phyloP scores from a whole-genome alignment of 176 grass and related monocot species.

The Typha latifolia region DNA sequence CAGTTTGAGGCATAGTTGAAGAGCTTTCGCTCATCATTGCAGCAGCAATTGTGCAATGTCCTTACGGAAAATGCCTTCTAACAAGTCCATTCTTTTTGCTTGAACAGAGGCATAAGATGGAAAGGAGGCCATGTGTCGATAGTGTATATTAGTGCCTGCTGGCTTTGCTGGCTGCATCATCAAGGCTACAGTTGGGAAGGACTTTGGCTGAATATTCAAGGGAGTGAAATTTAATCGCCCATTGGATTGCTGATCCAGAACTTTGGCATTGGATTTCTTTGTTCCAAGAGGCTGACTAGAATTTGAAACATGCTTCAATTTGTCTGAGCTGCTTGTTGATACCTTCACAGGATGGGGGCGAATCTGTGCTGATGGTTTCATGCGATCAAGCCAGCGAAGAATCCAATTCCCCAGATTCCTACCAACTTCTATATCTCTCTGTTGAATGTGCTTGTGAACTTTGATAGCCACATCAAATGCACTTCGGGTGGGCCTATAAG shows the following conservation, averaged over 20 bases:
- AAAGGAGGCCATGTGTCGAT: constrained; percentile 36
- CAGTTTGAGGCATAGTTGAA: neutral
- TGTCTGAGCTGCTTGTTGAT: constrained; percentile 12
- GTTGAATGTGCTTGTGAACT: constrained; percentile 91
- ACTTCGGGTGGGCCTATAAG: constrained; percentile 51
- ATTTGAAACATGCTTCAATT: constrained; percentile 17
- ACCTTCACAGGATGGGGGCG: constrained; percentile 33
- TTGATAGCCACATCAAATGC: constrained; percentile 69
- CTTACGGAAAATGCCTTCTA: constrained; percentile 60
- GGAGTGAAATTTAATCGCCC: constrained; percentile 59
- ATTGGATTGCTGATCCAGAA: constrained; percentile 23
- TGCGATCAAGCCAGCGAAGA: constrained; percentile 78
- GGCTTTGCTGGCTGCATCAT: constrained; percentile 42
- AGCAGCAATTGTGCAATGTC: constrained; percentile 80
- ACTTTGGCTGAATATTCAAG: constrained; percentile 45
- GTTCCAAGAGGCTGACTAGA: constrained; percentile 25
- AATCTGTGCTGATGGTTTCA: constrained; percentile 96
- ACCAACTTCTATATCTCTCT: constrained; percentile 75
- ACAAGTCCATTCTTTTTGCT: constrained; percentile 31
- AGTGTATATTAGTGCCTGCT: constrained; percentile 29
- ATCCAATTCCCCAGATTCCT: constrained; percentile 69
- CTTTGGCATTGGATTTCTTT: constrained; percentile 38
- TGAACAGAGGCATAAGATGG: constrained; percentile 17
- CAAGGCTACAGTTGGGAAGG: constrained; percentile 47
- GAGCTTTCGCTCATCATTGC: constrained; percentile 8